A percentile compares a stretch with the other conserved stretches of the same genome.
Evolutionary conservation across 805 yeast genomes (phyloP).

Genomic region (Candida coquimbonensis): DNA sequence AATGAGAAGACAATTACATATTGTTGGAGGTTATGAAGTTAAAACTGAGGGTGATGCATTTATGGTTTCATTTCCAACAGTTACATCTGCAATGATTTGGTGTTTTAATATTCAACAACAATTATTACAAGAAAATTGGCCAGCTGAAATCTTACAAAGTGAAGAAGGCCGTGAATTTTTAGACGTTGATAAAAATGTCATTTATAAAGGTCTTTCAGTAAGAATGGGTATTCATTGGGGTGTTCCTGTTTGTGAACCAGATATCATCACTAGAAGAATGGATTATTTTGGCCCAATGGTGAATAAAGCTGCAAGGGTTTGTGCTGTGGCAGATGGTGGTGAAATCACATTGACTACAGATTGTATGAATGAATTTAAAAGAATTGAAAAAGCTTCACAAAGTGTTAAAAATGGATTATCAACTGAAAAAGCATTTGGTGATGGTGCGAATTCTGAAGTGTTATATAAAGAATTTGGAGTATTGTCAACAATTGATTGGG

Average conservation of each 20-base stretch:
- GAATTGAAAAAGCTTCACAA: constrained; percentile 35
- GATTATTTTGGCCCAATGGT: constrained; percentile 99
- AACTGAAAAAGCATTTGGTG: constrained; percentile 37
- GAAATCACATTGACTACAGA: constrained; percentile 85
- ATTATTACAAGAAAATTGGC: constrained; percentile 86
- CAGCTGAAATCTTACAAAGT: constrained; percentile 78
- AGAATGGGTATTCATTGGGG: constrained; percentile 99
- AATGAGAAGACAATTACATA: constrained; percentile 88
- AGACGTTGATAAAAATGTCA: constrained; percentile 48
- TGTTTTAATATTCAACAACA: constrained; percentile 89
- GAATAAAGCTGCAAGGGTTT: constrained; percentile 86
- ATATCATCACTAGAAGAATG: constrained; percentile 93
- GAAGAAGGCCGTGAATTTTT: constrained; percentile 78
- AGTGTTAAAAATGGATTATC: constrained; percentile 14
- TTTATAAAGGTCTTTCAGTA: constrained; percentile 87
- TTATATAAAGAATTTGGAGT: constrained; percentile 60
- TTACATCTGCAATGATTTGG: constrained; percentile 87
- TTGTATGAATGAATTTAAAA: constrained; percentile 63
- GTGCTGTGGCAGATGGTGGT: constrained; percentile 98
- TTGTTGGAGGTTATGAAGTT: constrained; percentile 96
- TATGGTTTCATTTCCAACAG: constrained; percentile 94
- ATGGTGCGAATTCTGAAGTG: constrained; percentile 42
- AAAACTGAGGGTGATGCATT: constrained; percentile 99
- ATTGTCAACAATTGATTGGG: constrained; percentile 65
- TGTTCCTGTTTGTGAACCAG: constrained; percentile 90